A percentile compares a stretch with the other conserved stretches of the same genome.
Evolutionary conservation across 1,284 basidiomycete genomes (phyloP).

Genomic region (Ceraceosorus guamensis): DNA sequence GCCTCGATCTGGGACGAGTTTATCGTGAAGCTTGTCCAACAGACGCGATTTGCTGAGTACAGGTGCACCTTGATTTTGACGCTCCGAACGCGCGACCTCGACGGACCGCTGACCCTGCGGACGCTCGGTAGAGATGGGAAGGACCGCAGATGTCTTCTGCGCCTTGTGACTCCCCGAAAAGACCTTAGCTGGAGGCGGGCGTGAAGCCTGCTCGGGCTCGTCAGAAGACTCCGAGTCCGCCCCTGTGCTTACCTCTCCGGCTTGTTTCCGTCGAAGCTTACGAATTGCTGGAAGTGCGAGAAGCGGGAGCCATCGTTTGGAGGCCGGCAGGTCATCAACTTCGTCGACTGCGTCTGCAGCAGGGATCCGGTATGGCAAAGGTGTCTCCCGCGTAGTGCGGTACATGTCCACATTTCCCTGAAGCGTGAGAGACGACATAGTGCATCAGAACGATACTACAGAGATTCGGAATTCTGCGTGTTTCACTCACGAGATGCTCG

Average conservation of each 20-base stretch:
- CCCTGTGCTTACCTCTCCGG: not conserved
- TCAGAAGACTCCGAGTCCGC: not conserved
- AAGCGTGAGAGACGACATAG: not conserved
- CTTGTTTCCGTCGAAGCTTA: not conserved
- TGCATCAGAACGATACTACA: not conserved
- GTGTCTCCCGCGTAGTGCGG: conserved; percentile 70
- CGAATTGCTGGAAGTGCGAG: not conserved
- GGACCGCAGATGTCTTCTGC: not conserved
- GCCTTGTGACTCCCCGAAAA: not conserved
- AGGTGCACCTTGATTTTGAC: not conserved
- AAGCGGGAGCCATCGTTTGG: not conserved
- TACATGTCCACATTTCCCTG: conserved; percentile 62
- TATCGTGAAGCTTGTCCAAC: conserved; percentile 1
- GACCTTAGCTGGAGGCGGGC: not conserved
- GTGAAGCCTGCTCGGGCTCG: not conserved
- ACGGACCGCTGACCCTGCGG: not conserved
- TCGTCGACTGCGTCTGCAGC: conserved; percentile 8
- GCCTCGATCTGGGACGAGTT: conserved; percentile 10
- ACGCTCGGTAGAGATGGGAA: not conserved
- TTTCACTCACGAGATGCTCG: conserved; percentile 68
- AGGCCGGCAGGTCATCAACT: conserved; percentile 11
- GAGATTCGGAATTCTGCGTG: not conserved
- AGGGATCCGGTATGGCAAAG: conserved; percentile 59
- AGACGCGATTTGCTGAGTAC: not conserved
- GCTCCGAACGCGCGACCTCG: not conserved